Evolutionary conservation across 176 grass and related monocot genomes (phyloP).

Genomic region (Zoysia japonica): DNA sequence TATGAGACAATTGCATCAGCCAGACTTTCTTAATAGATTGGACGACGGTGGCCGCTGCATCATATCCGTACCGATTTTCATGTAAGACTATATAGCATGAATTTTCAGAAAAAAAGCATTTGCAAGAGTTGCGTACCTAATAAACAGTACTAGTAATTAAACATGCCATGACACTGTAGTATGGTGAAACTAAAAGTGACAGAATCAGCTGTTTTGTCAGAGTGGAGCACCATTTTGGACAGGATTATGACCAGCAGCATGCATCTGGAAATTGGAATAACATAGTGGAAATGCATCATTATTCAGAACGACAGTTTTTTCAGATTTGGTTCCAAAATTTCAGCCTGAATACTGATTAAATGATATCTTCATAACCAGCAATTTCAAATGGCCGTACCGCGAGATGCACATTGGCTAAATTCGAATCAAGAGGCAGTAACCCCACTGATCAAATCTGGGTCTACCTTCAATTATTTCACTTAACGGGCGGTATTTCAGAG

Average conservation of each 20-base stretch:
- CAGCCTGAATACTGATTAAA: background rate
- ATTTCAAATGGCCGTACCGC: background rate
- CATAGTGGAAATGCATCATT: slow-evolving; percentile 3
- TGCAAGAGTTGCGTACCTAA: too few relatives aligned
- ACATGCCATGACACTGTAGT: background rate
- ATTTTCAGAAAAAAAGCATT: background rate
- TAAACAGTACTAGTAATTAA: background rate
- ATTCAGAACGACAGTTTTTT: slow-evolving; percentile 1
- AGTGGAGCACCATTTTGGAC: background rate
- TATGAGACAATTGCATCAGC: slow-evolving; percentile 2
- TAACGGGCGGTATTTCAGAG: background rate
- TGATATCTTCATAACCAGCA: background rate
- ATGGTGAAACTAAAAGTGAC: too few relatives aligned
- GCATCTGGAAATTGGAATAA: background rate
- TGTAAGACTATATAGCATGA: background rate
- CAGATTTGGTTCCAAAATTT: background rate
- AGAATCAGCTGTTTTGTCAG: background rate
- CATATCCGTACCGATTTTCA: background rate
- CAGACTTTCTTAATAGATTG: background rate
- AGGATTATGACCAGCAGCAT: background rate
- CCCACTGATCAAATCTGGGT: background rate
- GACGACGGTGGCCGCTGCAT: background rate
- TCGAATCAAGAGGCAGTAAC: background rate
- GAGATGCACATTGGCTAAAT: background rate
- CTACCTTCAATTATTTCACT: background rate